A percentile compares a stretch with the other conserved stretches of the same genome.
Conservation (phyloP, 352 stramenopile species). For the Phytopythium litorale region DNA sequence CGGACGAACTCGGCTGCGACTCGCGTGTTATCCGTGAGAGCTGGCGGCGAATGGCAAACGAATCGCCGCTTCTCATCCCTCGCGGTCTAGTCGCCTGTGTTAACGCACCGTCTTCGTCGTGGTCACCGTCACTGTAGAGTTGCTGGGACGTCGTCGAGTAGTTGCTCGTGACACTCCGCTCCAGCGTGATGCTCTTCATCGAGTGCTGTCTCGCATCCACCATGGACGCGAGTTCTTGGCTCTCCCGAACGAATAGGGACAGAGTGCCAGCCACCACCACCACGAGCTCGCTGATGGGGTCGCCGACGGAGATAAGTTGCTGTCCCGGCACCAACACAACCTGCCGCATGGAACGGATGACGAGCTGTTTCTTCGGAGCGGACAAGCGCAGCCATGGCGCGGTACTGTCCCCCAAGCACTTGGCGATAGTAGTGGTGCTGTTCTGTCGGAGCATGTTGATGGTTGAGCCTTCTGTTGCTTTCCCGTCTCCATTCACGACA, state of each 20-base stretch:
- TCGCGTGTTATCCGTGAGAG: slow-evolving; percentile 6
- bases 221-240: slow-evolving; percentile 31
- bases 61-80: neutral
- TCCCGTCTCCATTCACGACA: neutral
- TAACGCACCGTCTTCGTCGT: neutral
- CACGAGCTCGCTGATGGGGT: slow-evolving; percentile 39
- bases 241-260: slow-evolving; percentile 33
- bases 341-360: slow-evolving; percentile 30
- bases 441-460: neutral
- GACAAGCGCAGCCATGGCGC: slow-evolving; percentile 30
- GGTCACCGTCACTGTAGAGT: slow-evolving; percentile 23
- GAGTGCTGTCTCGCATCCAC: slow-evolving; percentile 53
- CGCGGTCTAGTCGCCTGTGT: neutral
- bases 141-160: slow-evolving; percentile 68
- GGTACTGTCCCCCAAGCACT: neutral
- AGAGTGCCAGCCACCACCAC: slow-evolving; percentile 45
- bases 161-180: slow-evolving; percentile 59
- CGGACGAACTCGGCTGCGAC: neutral
- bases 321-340: slow-evolving; percentile 32
- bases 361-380: slow-evolving; percentile 27
- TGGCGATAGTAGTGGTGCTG: neutral
- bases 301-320: slow-evolving; percentile 31
- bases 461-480: neutral
- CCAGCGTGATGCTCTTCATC: slow-evolving; percentile 48
- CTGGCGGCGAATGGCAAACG: slow-evolving; percentile 10